These are phyloP conservation scores for Glomus cerebriforme DNA, from an alignment of 192 early-diverging fungal species.

Conservation along the genomic window DNA sequence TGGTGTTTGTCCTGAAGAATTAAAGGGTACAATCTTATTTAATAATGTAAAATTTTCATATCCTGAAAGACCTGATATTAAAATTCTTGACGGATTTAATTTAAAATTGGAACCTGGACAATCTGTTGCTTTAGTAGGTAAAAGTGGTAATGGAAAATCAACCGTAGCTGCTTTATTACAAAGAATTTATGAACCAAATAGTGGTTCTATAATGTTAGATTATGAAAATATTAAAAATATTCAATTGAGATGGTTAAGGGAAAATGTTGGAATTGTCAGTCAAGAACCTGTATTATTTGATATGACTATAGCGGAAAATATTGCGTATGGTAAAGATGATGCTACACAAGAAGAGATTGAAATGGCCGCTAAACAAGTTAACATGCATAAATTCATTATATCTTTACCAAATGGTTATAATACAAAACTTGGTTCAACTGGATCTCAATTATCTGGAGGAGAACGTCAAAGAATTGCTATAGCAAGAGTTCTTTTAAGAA, in stretches of 20 bases:
- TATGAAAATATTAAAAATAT: constrained; percentile 59
- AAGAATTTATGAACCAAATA: constrained; percentile 70
- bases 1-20: constrained; percentile 27
- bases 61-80: constrained; percentile 58
- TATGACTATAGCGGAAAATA: constrained; percentile 68
- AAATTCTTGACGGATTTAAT: constrained; percentile 56
- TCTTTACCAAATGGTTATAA: constrained; percentile 57
- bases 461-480: constrained; percentile 53
- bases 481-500: constrained; percentile 46
- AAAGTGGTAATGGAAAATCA: constrained; percentile 68
- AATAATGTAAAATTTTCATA: constrained; percentile 67
- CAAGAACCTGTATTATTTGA: constrained; percentile 79
- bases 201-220: constrained; percentile 62
- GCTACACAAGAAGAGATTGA: constrained; percentile 69
- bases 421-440: constrained; percentile 47
- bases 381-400: constrained; percentile 68
- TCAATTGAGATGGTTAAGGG: constrained; percentile 59
- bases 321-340: constrained; percentile 56
- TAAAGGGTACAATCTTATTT: constrained; percentile 57
- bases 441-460: constrained; percentile 44
- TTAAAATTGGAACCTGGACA: constrained; percentile 55
- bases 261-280: constrained; percentile 64
- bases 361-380: constrained; percentile 71
- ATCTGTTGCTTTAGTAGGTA: constrained; percentile 25
- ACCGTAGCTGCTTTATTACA: constrained; percentile 63